Conservation (phyloP, 176 grass and related monocot genomes). For the Tillandsia fasciculata region DNA sequence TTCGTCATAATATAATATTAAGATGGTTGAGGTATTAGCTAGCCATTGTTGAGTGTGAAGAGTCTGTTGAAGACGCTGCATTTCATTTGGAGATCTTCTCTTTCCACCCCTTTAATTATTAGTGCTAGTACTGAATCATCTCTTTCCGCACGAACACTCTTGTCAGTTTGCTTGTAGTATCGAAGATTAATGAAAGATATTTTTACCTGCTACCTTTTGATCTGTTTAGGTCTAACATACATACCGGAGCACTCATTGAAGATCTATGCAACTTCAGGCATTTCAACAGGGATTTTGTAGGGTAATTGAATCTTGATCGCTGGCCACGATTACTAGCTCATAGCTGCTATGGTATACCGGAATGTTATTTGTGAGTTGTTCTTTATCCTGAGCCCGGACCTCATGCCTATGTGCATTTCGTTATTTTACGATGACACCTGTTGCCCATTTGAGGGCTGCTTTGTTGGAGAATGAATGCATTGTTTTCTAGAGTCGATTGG, state of each 20-base stretch:
- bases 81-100: too few species aligned
- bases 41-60: too few species aligned
- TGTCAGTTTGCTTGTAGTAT: neutral
- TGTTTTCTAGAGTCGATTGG: neutral
- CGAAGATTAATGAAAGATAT: neutral
- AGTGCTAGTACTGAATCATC: too few species aligned
- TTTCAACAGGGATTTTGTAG: slow-evolving; percentile 60
- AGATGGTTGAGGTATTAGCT: too few species aligned
- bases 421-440: neutral
- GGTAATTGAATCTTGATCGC: neutral
- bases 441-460: neutral
- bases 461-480: neutral
- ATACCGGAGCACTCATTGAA: slow-evolving; percentile 85
- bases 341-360: neutral
- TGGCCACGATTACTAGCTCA: neutral
- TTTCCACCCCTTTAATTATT: too few species aligned
- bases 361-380: too few species aligned
- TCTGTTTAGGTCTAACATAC: slow-evolving; percentile 54
- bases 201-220: neutral
- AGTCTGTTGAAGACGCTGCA: too few species aligned
- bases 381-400: neutral
- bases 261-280: slow-evolving; percentile 74
- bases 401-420: neutral
- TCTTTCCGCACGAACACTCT: neutral
- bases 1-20: too few species aligned